Base-by-base conservation (phyloP, 2,329 filamentous ascomycete genomes). In the Graphilbum ipis-grandicollis region DNA sequence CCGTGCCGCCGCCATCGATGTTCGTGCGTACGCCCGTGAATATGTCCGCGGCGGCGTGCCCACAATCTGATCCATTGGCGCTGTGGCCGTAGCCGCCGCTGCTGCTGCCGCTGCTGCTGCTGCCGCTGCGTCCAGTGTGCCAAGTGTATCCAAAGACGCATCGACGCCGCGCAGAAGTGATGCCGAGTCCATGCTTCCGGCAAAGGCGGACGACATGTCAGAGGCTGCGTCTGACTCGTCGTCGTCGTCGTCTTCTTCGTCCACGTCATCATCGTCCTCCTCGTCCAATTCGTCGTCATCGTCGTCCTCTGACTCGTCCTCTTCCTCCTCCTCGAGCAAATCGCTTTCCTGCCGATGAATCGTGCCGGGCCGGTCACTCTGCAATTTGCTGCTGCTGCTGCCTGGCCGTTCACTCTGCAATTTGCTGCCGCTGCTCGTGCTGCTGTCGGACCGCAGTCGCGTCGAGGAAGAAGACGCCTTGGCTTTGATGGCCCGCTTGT, bases 101-200 rank as follows among this genome's bases (percentile, higher is more conserved):
- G 60, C 56, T n/a, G 73, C 73, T 2, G 72, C 63, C 2, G 71
- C 76, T 15, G 72, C 71, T 7, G 76, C 68, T 13, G 77, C 62
- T 13, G 7, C 13, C 18, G 5, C 9, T 39, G 71, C 69, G 30
- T 63, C 58, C 4, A 62, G 62, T 2, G 70, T 67, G 3, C 68
- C 71, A 7, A 36, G 19, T 19, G 60, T 57, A 39, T 62, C 66
- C 37, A 74, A 59, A 4, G 69, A 63, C 41, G 71, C 68, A 39
- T 71, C 69, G 17, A 68, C 68, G 8, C 42, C 33, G 21, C 76
- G 75, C 14, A 85, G 63, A 35, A 85, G 72, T 5, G 78, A 82
- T 14, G 71, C 68, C 3, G 79, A 81, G 50, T 82, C 79, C 31
- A 78, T 67, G 49, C 74, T 78, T 40, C 67, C 73, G 28, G 68